Conservation (phyloP, 2,329 filamentous ascomycete species). For the Botrytis medusae region DNA sequence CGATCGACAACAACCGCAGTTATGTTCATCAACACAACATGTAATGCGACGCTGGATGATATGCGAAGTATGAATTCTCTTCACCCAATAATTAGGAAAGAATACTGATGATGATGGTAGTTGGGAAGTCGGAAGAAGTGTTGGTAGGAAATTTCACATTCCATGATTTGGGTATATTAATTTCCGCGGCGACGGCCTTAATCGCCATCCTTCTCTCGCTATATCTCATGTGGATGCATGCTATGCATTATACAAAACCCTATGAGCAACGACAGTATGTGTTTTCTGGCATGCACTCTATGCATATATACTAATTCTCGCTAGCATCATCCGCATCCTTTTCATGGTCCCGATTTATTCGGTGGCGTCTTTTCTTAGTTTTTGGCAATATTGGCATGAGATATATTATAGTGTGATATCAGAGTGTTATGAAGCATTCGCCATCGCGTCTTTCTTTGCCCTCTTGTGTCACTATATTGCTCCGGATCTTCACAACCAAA, state of each 20-base stretch:
- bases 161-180: slow-evolving; percentile 54
- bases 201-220: slow-evolving; percentile 54
- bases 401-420: slow-evolving; percentile 80
- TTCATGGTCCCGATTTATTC: slow-evolving; percentile 86
- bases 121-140: slow-evolving; percentile 44
- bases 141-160: slow-evolving; percentile 53
- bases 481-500: slow-evolving; percentile 75
- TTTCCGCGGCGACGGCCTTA: slow-evolving; percentile 50
- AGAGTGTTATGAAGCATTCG: slow-evolving; percentile 87
- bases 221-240: slow-evolving; percentile 59
- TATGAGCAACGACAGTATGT: slow-evolving; percentile 57
- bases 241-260: slow-evolving; percentile 59
- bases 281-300: neutral
- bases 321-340: slow-evolving; percentile 80
- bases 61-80: slow-evolving; percentile 38
- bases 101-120: slow-evolving; percentile 34
- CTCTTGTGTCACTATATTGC: slow-evolving; percentile 79
- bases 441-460: slow-evolving; percentile 83
- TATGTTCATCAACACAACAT: slow-evolving; percentile 30
- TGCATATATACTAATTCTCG: slow-evolving; percentile 22
- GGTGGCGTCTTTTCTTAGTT: slow-evolving; percentile 69
- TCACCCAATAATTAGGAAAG: slow-evolving; percentile 1
- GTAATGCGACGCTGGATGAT: slow-evolving; percentile 42
- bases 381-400: slow-evolving; percentile 72
- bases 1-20: slow-evolving; percentile 13